Evolutionary conservation across 169 alveolate species (phyloP).

Genomic region (Perkinsus chesapeaki): DNA sequence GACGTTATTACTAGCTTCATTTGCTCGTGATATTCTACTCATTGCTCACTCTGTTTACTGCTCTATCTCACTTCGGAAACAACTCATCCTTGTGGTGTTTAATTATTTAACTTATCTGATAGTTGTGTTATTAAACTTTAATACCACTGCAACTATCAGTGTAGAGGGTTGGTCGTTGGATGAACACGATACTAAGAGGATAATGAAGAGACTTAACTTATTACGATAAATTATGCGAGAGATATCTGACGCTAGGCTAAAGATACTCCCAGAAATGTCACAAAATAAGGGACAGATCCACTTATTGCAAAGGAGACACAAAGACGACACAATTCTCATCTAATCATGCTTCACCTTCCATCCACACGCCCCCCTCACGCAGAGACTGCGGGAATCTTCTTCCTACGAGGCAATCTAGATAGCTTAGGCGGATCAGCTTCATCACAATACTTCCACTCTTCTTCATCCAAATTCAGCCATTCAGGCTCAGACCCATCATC

Average conservation of each 20-base stretch:
- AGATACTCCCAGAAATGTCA: background rate
- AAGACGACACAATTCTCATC: background rate
- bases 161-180: background rate
- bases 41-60: too few species aligned
- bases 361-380: constrained; percentile 1
- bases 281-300: background rate
- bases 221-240: background rate
- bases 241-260: background rate
- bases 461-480: background rate
- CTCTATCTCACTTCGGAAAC: too few species aligned
- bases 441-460: background rate
- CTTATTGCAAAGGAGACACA: background rate
- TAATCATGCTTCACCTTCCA: background rate
- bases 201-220: background rate
- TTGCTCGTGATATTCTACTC: too few species aligned
- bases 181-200: background rate
- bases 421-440: background rate
- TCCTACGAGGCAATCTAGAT: background rate
- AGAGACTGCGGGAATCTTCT: background rate
- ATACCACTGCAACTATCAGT: too few species aligned
- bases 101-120: too few species aligned
- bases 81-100: too few species aligned
- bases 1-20: too few species aligned
- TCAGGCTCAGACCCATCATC: background rate
- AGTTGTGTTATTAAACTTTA: too few species aligned